Evolutionary conservation across 768 basidiomycete species (phyloP), one percentile per base, ranked within the genome.

Genomic region (Hypsizygus marmoreus): DNA sequence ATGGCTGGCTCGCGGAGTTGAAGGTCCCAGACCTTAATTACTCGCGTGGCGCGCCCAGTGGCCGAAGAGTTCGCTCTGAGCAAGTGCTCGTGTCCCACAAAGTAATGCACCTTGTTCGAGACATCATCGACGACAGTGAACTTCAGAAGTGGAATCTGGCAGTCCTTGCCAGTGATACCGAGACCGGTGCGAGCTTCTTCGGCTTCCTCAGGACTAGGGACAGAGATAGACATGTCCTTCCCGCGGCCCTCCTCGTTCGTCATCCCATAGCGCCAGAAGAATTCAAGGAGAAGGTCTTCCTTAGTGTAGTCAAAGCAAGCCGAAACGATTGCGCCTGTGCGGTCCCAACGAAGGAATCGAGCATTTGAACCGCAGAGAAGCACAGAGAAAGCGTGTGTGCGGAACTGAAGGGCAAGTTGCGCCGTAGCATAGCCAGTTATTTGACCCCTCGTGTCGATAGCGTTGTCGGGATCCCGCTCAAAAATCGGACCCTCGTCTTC

Each of bases 341-440:
- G n/a, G n/a, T n/a, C n/a, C n/a, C n/a, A n/a, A n/a, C n/a, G n/a
- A n/a, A n/a, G n/a, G n/a, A n/a, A n/a, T 19, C 24, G 20, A 10
- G 5, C 8, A 6, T 20, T 20, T 19, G 35, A n/a, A 14, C 19
- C 19, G 19, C 32, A 22, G 24, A 41, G 31, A 16, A 41, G 30
- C 19, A 17, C 52, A 10, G 26, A 24, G 19, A 36, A 43, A 4
- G 26, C n/a, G 24, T 49, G 47, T 11, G 41, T 49, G 6, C 42
- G 40, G 23, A 49, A 49, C 32, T 49, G 41, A n/a, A 13, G 42
- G 16, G 47, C 47, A 41, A 26, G 17, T 35, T 34, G 47, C 10
- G 8, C 6, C 6, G 14, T 14, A 29, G 22, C 26, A 29, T 34
- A 34, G 19, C 32, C 14, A 19, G 32, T 34, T 1, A 34, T 34